Evolutionary conservation across 2,329 filamentous ascomycete genomes (phyloP).

Genomic region (Fusarium guadeloupense): DNA sequence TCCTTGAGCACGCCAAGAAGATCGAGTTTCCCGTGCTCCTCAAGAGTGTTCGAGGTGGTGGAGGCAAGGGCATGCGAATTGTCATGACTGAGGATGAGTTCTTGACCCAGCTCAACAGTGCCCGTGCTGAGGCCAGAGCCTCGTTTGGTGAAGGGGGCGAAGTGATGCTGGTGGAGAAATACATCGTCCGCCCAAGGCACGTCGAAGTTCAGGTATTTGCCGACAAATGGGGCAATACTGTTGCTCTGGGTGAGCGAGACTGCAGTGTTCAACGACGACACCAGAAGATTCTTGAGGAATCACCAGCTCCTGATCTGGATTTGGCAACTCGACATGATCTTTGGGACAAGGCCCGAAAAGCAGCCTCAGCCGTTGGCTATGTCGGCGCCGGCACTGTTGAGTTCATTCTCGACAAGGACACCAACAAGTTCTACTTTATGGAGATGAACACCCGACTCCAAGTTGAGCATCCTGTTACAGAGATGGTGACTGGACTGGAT

Average conservation of each 20-base stretch:
- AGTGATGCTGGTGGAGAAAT: slow-evolving; percentile 86
- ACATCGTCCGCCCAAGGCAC: slow-evolving; percentile 80
- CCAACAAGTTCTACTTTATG: slow-evolving; percentile 83
- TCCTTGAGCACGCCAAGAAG: slow-evolving; percentile 75
- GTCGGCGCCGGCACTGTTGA: slow-evolving; percentile 91
- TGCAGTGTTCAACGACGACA: slow-evolving; percentile 88
- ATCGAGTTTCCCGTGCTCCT: slow-evolving; percentile 75
- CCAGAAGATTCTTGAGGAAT: slow-evolving; percentile 92
- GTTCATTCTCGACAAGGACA: slow-evolving; percentile 87
- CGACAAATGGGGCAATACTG: slow-evolving; percentile 79
- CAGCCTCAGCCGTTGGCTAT: slow-evolving; percentile 81
- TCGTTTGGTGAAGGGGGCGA: slow-evolving; percentile 83
- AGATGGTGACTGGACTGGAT: slow-evolving; percentile 73
- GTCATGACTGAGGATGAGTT: slow-evolving; percentile 76
- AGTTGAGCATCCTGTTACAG: slow-evolving; percentile 93
- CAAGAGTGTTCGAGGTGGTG: slow-evolving; percentile 83
- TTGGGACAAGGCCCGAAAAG: slow-evolving; percentile 72
- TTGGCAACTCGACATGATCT: slow-evolving; percentile 67
- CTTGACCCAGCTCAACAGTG: slow-evolving; percentile 72
- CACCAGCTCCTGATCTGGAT: slow-evolving; percentile 76
- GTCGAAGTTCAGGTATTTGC: slow-evolving; percentile 94
- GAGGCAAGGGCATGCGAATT: slow-evolving; percentile 86
- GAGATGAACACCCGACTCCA: slow-evolving; percentile 90
- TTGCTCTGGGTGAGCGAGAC: slow-evolving; percentile 87
- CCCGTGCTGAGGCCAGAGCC: slow-evolving; percentile 77